Evolutionary conservation across 257 asterid species (phyloP).

Genomic region (Nicotiana knightiana): DNA sequence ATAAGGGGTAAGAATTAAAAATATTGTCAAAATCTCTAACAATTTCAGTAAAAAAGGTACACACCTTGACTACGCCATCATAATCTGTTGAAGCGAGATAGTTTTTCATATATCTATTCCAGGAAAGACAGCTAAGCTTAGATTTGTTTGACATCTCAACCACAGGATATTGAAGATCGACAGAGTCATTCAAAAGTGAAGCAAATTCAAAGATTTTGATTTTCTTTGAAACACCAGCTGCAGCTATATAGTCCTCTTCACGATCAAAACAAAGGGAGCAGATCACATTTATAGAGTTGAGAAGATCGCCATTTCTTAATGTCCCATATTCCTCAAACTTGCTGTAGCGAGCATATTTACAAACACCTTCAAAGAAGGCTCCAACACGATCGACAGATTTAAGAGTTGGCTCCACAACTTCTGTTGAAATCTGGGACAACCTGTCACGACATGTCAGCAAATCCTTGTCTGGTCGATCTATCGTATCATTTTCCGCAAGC

Average conservation of each 20-base stretch:
- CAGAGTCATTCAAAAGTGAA: conserved; percentile 33
- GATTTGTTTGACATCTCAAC: conserved; percentile 41
- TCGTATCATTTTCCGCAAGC: conserved; percentile 6
- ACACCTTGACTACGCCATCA: conserved; percentile 55
- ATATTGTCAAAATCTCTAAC: background rate
- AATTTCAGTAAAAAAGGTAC: background rate
- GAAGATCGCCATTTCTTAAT: conserved; percentile 31
- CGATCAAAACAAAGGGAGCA: conserved; percentile 47
- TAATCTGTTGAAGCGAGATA: conserved; percentile 46
- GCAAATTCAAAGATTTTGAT: conserved; percentile 40
- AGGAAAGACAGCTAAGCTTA: conserved; percentile 45
- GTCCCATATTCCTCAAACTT: conserved; percentile 43
- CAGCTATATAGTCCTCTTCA: conserved; percentile 44
- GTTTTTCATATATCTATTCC: conserved; percentile 48
- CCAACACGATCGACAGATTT: conserved; percentile 22
- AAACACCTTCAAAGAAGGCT: conserved; percentile 40
- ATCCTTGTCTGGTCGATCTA: conserved; percentile 28
- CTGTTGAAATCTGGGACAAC: conserved; percentile 5
- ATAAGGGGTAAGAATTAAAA: background rate
- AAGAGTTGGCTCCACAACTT: background rate
- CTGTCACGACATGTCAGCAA: conserved; percentile 21
- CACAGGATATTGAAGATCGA: conserved; percentile 51
- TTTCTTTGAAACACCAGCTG: conserved; percentile 51
- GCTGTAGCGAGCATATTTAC: conserved; percentile 41
- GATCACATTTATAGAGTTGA: conserved; percentile 31